Evolutionary conservation across 116 monocot species (phyloP), one percentile per base, ranked within the genome.

Genomic region (Papilionanthe hybrid): DNA sequence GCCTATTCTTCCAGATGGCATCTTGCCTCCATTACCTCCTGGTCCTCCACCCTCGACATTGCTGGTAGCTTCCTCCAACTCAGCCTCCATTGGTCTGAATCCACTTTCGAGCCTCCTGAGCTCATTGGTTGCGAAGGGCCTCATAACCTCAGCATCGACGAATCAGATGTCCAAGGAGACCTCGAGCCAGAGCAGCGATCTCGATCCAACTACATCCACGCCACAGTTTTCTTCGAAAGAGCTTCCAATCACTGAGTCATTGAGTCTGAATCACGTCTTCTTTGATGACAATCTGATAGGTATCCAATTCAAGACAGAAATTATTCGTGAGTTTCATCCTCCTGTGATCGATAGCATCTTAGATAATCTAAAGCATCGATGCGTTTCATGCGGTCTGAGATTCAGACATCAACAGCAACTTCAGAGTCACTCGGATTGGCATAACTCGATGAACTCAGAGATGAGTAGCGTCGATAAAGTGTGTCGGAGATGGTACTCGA

Each of bases 71-170:
- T 19, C 83, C 2, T 65, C 65, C n/a, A 82, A 75, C 32, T 49
- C 78, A 43, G 28, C 76, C 79, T 66, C 63, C 55, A 37, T 67
- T 30, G 76, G 45, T 55, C 15, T 73, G 41, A 83, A 78, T 75
- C 89, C 89, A 71, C 79, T 91, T 79, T 91, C 91, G 0, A 86
- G 82, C 73, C 88, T 94, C 71, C 82, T 94, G 78, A 89, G 77
- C 28, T 91, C 94, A 71, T 86, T 94, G 71, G 86, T 94, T 60
- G 91, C 86, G 42, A 89, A 89, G 78, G 94, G 94, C 80, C 20
- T 93, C 78, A 91, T 93, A 82, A 81, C 87, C 42, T 88, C 90
- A 37, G 56, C 86, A 53, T 58, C 82, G 20, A 69, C 82, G 18
- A 22, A 29, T 56, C 65, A 48, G 6, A 17, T 77, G 49, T 76